Percentiles rank a stretch among this genome's conserved stretches.
Evolutionary conservation across 1,284 basidiomycete genomes (phyloP).

Genomic region (Athelia psychrophila): DNA sequence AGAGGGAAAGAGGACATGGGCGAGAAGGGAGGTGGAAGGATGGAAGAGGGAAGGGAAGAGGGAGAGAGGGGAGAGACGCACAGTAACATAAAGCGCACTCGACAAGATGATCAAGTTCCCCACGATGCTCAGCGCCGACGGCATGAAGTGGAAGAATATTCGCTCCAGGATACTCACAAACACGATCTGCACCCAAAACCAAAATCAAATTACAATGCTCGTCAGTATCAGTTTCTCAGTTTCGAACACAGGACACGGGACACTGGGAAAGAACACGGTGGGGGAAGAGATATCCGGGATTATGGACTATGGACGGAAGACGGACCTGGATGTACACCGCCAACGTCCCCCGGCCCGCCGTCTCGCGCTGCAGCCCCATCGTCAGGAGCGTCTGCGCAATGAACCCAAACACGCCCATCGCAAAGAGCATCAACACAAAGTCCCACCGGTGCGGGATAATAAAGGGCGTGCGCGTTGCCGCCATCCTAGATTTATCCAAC

Average conservation of each 20-base stretch:
- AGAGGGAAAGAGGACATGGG: no score
- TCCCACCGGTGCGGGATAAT: constrained; percentile 46
- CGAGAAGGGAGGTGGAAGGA: background rate
- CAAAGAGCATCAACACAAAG: constrained; percentile 42
- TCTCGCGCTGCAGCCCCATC: constrained; percentile 64
- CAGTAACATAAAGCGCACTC: constrained; percentile 60
- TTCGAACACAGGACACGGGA: background rate
- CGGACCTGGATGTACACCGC: constrained; percentile 58
- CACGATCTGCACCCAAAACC: constrained; percentile 40
- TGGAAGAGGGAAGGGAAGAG: no score
- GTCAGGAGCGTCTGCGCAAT: constrained; percentile 57
- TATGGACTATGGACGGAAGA: constrained; percentile 3
- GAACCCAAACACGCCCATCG: constrained; percentile 60
- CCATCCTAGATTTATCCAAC: constrained; percentile 44
- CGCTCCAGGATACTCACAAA: constrained; percentile 59
- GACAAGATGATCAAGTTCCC: constrained; percentile 58
- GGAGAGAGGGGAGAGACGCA: constrained; percentile 20
- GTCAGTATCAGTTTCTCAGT: no score
- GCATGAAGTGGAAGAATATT: constrained; percentile 55
- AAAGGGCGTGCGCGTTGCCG: constrained; percentile 34
- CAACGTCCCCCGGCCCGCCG: constrained; percentile 58
- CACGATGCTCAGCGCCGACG: constrained; percentile 49
- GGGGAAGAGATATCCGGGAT: background rate
- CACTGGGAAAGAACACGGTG: background rate
- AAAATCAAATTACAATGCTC: no score